A percentile compares a stretch with the other conserved stretches of the same genome.
Conservation (phyloP, 1,139 yeast species). For the Sugiyamaella pinicola region DNA sequence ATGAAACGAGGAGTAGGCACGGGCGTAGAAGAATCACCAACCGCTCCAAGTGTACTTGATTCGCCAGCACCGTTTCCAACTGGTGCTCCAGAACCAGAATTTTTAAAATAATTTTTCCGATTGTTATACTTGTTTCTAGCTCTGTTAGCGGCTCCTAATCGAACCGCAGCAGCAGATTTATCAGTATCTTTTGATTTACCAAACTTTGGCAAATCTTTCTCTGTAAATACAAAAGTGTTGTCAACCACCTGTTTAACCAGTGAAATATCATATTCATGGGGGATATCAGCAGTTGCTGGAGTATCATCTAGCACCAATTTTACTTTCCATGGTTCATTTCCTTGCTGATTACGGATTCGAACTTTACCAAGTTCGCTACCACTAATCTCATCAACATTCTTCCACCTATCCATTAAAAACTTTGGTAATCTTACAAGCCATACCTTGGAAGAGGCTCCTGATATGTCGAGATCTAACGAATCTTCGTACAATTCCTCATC, state of each 20-base stretch:
- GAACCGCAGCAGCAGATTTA: conserved; percentile 12
- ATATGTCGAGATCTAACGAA: conserved; percentile 46
- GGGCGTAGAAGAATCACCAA: conserved; percentile 11
- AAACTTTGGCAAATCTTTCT: conserved; percentile 68
- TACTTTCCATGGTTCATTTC: conserved; percentile 40
- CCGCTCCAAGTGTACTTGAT: conserved; percentile 27
- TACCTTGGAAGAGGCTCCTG: conserved; percentile 53
- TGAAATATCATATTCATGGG: conserved; percentile 80
- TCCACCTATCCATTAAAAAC: conserved; percentile 83
- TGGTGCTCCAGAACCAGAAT: background rate
- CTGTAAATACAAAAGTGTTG: conserved; percentile 89
- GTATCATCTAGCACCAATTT: conserved; percentile 46
- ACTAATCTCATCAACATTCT: conserved; percentile 58
- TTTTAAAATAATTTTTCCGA: conserved; percentile 39
- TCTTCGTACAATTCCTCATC: conserved; percentile 47
- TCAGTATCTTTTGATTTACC: conserved; percentile 16
- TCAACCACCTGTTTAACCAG: conserved; percentile 73
- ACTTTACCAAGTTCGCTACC: conserved; percentile 81
- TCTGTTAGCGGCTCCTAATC: conserved; percentile 21
- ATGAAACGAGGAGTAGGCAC: conserved; percentile 24
- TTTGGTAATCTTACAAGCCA: conserved; percentile 93
- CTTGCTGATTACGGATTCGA: conserved; percentile 59
- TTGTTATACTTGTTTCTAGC: conserved; percentile 46
- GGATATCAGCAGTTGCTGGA: conserved; percentile 54
- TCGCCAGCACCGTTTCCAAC: background rate